Conservation (phyloP, 805 yeast genomes). For the Wickerhamiella lipophila region DNA sequence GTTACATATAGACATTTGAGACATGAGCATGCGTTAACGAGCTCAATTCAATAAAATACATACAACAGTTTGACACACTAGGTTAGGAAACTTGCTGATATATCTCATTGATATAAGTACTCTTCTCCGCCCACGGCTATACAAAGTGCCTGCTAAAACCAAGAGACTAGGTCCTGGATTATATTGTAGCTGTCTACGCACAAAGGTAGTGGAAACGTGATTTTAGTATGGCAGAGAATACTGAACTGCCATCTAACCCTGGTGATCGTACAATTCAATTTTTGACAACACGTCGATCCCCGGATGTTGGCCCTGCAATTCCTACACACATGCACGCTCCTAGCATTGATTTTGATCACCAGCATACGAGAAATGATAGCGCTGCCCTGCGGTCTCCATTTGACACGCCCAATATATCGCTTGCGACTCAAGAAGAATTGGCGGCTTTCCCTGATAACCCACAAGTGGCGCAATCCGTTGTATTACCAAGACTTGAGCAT, state of each 20-base stretch:
- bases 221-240: neutral
- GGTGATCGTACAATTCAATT: neutral
- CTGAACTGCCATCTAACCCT: neutral
- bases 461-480: neutral
- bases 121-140: neutral
- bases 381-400: constrained; percentile 2
- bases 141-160: no score
- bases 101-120: neutral
- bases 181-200: no score
- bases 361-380: constrained; percentile 7
- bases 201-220: neutral
- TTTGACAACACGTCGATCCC: neutral
- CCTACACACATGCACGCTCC: constrained; percentile 9
- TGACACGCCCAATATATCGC: neutral
- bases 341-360: constrained; percentile 1
- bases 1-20: constrained; percentile 7
- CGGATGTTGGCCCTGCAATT: constrained; percentile 1
- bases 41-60: neutral
- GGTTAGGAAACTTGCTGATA: neutral
- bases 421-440: neutral
- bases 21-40: constrained; percentile 1
- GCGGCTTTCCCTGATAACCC: neutral
- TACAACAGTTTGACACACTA: neutral
- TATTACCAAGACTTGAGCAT: neutral
- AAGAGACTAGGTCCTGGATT: no score